Base-by-base conservation (phyloP, 2,329 filamentous ascomycete genomes). In the Phyllosticta citrichinensis region DNA sequence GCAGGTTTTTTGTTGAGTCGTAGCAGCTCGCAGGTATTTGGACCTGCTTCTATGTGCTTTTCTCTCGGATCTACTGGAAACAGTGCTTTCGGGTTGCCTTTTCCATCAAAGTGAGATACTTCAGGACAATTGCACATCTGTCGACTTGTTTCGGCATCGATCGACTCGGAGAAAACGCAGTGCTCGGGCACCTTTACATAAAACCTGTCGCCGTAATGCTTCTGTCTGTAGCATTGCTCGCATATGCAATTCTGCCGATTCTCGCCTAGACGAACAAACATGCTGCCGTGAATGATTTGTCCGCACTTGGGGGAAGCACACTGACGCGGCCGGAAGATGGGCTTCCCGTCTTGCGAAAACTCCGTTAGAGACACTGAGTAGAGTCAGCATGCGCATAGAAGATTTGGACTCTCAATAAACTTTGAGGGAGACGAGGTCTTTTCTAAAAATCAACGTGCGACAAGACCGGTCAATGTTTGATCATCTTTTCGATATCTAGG, bases 111-210 rank as follows among this genome's bases (percentile, higher is more conserved):
- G 6, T 47, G 19, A 20, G 40, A 27, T 11, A 60, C 52, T 5
- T 24, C 19, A 9, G 24, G n/a, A 25, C 52, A 60, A 6, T 20
- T 50, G 25, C 69, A 74, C 2, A 73, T 66, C 35, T 63, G 64
- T 3, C 66, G 62, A 47, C 68, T 68, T 0, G 63, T 64, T 0
- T 65, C 63, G 0, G 68, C 63, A 0, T 68, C 67, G 6, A 75
- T 67, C 1, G 62, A 64, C 1, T 67, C 62, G 0, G 65, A 52
- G 0, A 74, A 64, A 22, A 70, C 66, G 56, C 67, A 73, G 35
- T 73, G 67, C 57, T 76, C 76, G 61, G 74, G 71, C 10, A 65
- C 55, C 62, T 76, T 76, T 1, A 59, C 55, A 60, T 68, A 74
- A 0, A 63, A 58, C 3, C 57, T 24, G 3, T 70, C 63, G 6